Percentiles rank a stretch among this genome's conserved stretches.
Evolutionary conservation across 208 protist species (phyloP).

Genomic region (Zelonia costaricensis): DNA sequence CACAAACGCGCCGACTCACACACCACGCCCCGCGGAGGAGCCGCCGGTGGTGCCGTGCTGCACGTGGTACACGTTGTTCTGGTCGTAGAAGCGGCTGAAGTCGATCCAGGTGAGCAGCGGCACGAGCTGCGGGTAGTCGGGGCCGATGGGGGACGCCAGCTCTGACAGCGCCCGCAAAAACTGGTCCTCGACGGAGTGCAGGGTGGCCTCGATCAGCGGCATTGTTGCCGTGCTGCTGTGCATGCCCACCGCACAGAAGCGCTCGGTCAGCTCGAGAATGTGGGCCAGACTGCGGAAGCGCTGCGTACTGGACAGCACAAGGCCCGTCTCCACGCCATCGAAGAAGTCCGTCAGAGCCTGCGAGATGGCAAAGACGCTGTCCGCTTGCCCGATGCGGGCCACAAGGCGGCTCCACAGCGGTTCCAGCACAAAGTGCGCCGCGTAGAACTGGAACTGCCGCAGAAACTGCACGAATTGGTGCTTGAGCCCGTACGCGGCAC

Average conservation of each 20-base stretch:
- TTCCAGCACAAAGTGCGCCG: constrained; percentile 87
- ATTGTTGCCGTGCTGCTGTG: constrained; percentile 54
- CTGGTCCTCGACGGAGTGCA: constrained; percentile 65
- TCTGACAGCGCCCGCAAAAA: constrained; percentile 72
- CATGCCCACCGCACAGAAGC: constrained; percentile 79
- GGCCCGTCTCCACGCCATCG: constrained; percentile 59
- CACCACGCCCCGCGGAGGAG: neutral
- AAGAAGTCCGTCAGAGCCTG: constrained; percentile 81
- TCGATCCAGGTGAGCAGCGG: constrained; percentile 87
- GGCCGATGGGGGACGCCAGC: constrained; percentile 74
- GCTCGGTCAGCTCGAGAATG: constrained; percentile 66
- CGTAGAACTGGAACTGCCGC: constrained; percentile 89
- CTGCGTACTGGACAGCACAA: constrained; percentile 69
- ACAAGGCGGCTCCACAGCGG: constrained; percentile 80
- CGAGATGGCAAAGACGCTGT: constrained; percentile 71
- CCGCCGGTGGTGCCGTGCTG: constrained; percentile 38
- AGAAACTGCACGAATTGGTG: constrained; percentile 88
- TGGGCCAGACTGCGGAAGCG: constrained; percentile 74
- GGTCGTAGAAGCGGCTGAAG: constrained; percentile 84
- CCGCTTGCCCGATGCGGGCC: constrained; percentile 54
- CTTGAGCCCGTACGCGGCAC: constrained; percentile 73
- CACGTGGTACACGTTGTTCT: constrained; percentile 84
- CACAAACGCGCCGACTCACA: constrained; percentile 8
- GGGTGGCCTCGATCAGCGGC: constrained; percentile 52
- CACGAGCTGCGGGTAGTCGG: constrained; percentile 82